Evolutionary conservation across 2,329 filamentous ascomycete genomes (phyloP), one percentile per base, ranked within the genome.

Genomic region (Colletotrichum sp.): DNA sequence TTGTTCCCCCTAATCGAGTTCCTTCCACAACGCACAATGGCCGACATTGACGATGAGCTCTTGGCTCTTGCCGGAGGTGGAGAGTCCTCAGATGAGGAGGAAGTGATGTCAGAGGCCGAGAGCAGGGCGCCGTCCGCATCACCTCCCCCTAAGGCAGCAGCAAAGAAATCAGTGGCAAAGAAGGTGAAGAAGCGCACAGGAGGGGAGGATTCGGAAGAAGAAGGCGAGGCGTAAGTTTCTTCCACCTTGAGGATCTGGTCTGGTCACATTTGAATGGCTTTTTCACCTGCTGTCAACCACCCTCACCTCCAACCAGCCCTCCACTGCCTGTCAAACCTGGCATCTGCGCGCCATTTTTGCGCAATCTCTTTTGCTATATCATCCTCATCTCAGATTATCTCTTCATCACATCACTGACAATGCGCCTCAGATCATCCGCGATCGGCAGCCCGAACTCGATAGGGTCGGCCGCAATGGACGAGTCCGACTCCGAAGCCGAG

Each of bases 1-100:
- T 65, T 58, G 30, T 26, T 67, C 8, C 43, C 55, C 26, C 34
- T 67, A 34, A 67, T 30, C 68, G 65, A 75, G 26, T 26, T 24
- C 48, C 36, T 60, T 78, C 24, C 32, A 16, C 58, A 36, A 64
- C 48, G 73, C 77, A 90, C 78, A 81, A 98, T 98, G 96, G 94
- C 95, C 72, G 95, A 96, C 82, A 91, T 98, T 79, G 96, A 99
- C 83, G 96, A 96, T 81, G 96, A 98, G 87, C 93, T 99, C 79
- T 93, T 99, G 78, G 96, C 95, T 82, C 93, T 99, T 79, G 97
- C 96, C 71, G 97, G 95, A 81, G 95, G 95, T 79, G 94, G 92
- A 77, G 89, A 89, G 76, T 90, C 88, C 69, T 91, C 92, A 74
- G 91, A 90, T 81, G 91, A 91, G 80, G 91, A 92, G 84, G 90